These are phyloP conservation scores for Fusarium poae DNA, from an alignment of 2,329 filamentous ascomycete species.

Conservation along the genomic window DNA sequence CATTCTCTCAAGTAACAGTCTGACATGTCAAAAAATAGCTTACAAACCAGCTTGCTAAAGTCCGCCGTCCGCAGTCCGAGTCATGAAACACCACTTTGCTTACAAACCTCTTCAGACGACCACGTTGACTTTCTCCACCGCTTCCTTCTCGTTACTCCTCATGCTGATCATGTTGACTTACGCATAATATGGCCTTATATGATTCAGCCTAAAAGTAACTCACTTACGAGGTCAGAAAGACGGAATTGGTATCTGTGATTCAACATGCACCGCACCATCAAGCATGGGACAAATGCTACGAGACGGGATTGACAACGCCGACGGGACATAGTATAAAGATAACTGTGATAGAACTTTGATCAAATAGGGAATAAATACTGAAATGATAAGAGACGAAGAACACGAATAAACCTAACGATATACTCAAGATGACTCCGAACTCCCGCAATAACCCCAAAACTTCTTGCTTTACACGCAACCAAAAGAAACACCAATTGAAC, in stretches of 20 bases:
- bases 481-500: neutral
- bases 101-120: conserved; percentile 50
- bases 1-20: conserved; percentile 1
- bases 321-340: too few species aligned
- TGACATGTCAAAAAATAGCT: conserved; percentile 5
- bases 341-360: too few species aligned
- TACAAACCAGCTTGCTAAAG: conserved; percentile 20
- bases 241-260: too few species aligned
- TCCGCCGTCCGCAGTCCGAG: conserved; percentile 1
- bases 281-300: too few species aligned
- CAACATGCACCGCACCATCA: too few species aligned
- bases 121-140: conserved; percentile 58
- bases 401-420: neutral
- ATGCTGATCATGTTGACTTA: conserved; percentile 12
- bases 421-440: neutral
- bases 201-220: neutral
- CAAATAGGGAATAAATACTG: too few species aligned
- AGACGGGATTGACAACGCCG: too few species aligned
- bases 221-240: neutral
- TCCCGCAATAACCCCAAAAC: neutral
- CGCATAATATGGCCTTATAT: neutral
- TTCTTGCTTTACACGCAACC: neutral
- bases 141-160: conserved; percentile 50
- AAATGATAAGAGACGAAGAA: neutral
- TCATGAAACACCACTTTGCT: neutral